A percentile compares a stretch with the other conserved stretches of the same genome.
phyloP scores from a whole-genome alignment of 768 basidiomycete species.

The Macrolepiota dolichaula region DNA sequence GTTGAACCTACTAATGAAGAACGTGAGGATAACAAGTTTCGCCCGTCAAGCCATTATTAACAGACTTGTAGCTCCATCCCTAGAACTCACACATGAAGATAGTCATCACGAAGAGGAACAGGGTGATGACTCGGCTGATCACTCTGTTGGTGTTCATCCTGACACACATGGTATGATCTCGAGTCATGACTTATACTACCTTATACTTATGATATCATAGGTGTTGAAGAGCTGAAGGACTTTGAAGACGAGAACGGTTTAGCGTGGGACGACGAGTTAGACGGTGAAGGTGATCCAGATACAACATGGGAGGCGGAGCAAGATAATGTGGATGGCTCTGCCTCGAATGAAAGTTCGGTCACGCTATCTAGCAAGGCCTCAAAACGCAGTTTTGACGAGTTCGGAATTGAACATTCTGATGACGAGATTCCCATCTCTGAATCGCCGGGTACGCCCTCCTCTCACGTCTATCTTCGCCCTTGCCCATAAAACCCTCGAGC shows the following conservation, averaged over 20 bases:
- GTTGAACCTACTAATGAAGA: constrained; percentile 1
- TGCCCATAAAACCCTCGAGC: neutral
- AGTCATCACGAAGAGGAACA: neutral
- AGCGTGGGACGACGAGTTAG: constrained; percentile 37
- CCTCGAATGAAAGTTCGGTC: constrained; percentile 49
- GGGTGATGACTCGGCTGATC: neutral
- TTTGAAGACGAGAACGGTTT: constrained; percentile 44
- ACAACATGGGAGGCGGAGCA: constrained; percentile 12
- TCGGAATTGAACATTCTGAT: constrained; percentile 32
- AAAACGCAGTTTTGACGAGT: constrained; percentile 51
- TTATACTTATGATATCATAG: constrained; percentile 7
- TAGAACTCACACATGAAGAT: neutral
- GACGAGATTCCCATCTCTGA: constrained; percentile 25
- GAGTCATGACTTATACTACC: neutral
- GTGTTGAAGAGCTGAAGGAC: constrained; percentile 11
- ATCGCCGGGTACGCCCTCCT: constrained; percentile 41
- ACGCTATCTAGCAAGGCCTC: constrained; percentile 58
- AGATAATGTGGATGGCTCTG: constrained; percentile 41
- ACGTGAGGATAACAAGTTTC: neutral
- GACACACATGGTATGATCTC: constrained; percentile 3
- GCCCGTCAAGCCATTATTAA: neutral
- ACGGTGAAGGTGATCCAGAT: constrained; percentile 16
- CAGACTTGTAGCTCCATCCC: neutral
- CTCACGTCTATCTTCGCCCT: neutral
- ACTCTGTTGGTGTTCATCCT: neutral